Evolutionary conservation across 2,329 filamentous ascomycete species (phyloP).

Genomic region (Alternaria sp.): DNA sequence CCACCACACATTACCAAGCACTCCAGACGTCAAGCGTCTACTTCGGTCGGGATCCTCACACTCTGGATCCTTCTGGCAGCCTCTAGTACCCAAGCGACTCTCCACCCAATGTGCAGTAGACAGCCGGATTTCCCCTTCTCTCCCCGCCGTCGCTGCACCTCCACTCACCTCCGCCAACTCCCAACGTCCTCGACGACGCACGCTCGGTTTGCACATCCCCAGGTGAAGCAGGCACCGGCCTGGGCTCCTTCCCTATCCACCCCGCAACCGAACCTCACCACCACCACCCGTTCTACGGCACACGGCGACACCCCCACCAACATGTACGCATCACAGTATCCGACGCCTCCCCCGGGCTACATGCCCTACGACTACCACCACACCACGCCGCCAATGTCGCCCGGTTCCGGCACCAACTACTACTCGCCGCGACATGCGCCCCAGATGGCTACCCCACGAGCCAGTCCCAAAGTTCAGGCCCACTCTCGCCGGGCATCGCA

Average conservation of each 20-base stretch:
- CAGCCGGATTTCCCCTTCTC: constrained; percentile 40
- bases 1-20: constrained; percentile 42
- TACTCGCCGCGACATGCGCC: constrained; percentile 63
- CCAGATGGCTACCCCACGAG: constrained; percentile 59
- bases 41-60: constrained; percentile 26
- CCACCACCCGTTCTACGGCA: constrained; percentile 9
- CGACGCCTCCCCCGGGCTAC: constrained; percentile 49
- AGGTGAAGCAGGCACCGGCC: constrained; percentile 49
- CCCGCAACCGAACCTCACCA: constrained; percentile 13
- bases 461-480: constrained; percentile 56
- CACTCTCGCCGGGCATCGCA: constrained; percentile 67
- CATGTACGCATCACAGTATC: constrained; percentile 48
- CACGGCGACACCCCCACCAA: constrained; percentile 21
- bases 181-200: constrained; percentile 35
- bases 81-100: constrained; percentile 26
- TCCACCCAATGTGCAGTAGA: constrained; percentile 50
- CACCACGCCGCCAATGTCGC: constrained; percentile 56
- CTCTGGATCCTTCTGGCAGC: constrained; percentile 50
- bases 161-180: constrained; percentile 31
- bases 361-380: constrained; percentile 49
- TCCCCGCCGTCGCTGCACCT: constrained; percentile 46
- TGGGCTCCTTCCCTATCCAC: constrained; percentile 30
- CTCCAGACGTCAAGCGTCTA: constrained; percentile 33
- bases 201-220: constrained; percentile 43
- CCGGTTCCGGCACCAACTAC: constrained; percentile 58